Evolutionary conservation across 164 flowering plant species (phyloP).

Genomic region (Vitis amurensis): DNA sequence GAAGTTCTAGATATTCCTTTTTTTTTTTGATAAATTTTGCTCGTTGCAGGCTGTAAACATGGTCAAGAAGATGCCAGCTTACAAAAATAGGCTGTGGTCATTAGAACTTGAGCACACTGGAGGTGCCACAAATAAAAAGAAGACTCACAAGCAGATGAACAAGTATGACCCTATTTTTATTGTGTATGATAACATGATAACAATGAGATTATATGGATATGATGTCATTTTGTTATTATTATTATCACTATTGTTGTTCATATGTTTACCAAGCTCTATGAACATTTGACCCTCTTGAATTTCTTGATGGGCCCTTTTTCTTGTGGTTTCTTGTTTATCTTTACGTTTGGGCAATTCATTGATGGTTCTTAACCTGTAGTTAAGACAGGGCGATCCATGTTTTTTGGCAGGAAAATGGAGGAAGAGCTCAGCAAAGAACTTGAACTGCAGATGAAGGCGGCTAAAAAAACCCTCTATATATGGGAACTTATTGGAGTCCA

Average conservation of each 20-base stretch:
- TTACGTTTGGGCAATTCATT: neutral
- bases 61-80: slow-evolving; percentile 97
- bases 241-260: too few relatives aligned
- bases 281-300: too few relatives aligned
- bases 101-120: slow-evolving; percentile 90
- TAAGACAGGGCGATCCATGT: neutral
- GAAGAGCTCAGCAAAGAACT: slow-evolving; percentile 92
- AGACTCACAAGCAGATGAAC: slow-evolving; percentile 68
- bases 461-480: slow-evolving; percentile 68
- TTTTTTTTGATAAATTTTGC: neutral
- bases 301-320: too few relatives aligned
- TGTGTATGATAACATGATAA: neutral
- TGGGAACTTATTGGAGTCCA: slow-evolving; percentile 81
- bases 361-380: neutral
- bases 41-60: slow-evolving; percentile 72
- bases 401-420: slow-evolving; percentile 51
- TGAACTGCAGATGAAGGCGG: slow-evolving; percentile 85
- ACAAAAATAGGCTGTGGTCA: slow-evolving; percentile 82
- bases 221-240: too few relatives aligned
- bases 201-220: too few relatives aligned
- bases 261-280: too few relatives aligned
- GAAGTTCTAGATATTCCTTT: too few relatives aligned
- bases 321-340: too few relatives aligned
- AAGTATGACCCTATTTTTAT: slow-evolving; percentile 43
- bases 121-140: slow-evolving; percentile 70